A percentile compares a stretch with the other conserved stretches of the same genome.
These are phyloP conservation scores for Pleurotus sapidus DNA, from an alignment of 768 basidiomycete species.

Conservation along the genomic window DNA sequence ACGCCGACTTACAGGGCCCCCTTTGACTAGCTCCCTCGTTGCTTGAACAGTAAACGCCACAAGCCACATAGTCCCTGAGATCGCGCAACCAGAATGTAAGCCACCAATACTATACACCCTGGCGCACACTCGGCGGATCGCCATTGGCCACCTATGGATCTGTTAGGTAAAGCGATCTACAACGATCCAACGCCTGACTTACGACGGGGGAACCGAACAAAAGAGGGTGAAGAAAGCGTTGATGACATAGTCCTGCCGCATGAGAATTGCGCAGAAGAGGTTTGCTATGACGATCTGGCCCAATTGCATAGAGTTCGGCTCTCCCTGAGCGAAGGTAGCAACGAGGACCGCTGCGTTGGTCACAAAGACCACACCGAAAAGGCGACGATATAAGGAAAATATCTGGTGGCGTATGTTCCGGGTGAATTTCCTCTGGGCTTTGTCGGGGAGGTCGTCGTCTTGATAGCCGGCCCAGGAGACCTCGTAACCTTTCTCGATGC, in stretches of 20 bases:
- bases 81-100: constrained; percentile 54
- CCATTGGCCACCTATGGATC: constrained; percentile 47
- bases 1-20: constrained; percentile 26
- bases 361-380: constrained; percentile 56
- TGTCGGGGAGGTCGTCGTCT: constrained; percentile 46
- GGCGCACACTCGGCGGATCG: constrained; percentile 49
- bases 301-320: constrained; percentile 29
- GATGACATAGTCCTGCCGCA: constrained; percentile 57
- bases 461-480: constrained; percentile 51
- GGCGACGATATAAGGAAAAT: constrained; percentile 54
- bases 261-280: constrained; percentile 41
- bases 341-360: constrained; percentile 53
- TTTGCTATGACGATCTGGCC: constrained; percentile 46
- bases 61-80: constrained; percentile 55
- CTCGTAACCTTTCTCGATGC: constrained; percentile 25
- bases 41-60: constrained; percentile 46
- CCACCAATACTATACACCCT: constrained; percentile 60
- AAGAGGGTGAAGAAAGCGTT: constrained; percentile 54
- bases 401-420: constrained; percentile 55
- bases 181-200: constrained; percentile 15
- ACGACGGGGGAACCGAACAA: constrained; percentile 48
- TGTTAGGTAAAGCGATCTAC: neutral
- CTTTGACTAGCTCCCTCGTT: constrained; percentile 43
- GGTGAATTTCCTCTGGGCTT: constrained; percentile 39
- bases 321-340: constrained; percentile 28